These are phyloP conservation scores for Allantophomopsis lycopodina DNA, from an alignment of 2,329 filamentous ascomycete species.

Conservation along the genomic window DNA sequence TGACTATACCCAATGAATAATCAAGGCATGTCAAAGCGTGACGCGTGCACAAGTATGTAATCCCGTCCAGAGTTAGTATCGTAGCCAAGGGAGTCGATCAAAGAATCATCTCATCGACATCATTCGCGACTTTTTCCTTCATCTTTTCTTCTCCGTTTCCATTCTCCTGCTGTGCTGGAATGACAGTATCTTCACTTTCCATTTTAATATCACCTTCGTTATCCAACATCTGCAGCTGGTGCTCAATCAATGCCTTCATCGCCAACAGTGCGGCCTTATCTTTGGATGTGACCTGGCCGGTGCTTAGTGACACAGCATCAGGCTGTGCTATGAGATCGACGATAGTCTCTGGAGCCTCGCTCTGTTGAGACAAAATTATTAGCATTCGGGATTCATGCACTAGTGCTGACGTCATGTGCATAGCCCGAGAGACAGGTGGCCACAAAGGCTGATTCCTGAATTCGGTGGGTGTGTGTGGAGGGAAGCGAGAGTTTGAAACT, in stretches of 20 bases:
- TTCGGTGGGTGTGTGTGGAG: neutral
- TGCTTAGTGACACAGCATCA: slow-evolving; percentile 6
- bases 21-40: no score
- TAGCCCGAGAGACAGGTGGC: neutral
- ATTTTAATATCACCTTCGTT: neutral
- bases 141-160: no score
- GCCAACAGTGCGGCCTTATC: slow-evolving; percentile 8
- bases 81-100: no score
- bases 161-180: no score
- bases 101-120: no score
- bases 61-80: no score
- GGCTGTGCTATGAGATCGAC: slow-evolving; percentile 20
- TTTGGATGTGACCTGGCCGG: neutral
- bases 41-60: no score
- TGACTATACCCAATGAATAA: no score
- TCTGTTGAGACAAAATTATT: slow-evolving; percentile 14
- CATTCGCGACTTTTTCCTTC: no score
- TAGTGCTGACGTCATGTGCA: slow-evolving; percentile 9
- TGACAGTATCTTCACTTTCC: no score
- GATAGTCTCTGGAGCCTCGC: slow-evolving; percentile 26
- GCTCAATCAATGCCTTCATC: slow-evolving; percentile 9
- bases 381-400: slow-evolving; percentile 1
- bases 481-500: slow-evolving; percentile 19
- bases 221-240: slow-evolving; percentile 2
- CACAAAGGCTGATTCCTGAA: slow-evolving; percentile 5